Evolutionary conservation across 169 alveolate species (phyloP).

Genomic region (Cryptosporidium ryanae): DNA sequence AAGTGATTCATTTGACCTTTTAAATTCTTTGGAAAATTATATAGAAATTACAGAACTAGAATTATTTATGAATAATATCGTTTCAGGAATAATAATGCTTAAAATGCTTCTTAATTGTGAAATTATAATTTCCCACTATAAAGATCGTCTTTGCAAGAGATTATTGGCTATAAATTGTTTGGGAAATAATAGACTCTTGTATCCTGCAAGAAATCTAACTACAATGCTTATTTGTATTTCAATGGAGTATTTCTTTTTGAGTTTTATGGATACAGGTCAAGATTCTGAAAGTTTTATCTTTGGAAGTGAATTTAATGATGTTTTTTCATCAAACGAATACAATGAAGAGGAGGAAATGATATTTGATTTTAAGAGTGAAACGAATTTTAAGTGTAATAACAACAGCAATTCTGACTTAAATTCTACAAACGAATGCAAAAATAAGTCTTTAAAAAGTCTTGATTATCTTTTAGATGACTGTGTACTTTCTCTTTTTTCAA

Average conservation of each 20-base stretch:
- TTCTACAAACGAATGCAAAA: not conserved
- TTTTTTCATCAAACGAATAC: not conserved
- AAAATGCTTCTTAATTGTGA: constrained; percentile 42
- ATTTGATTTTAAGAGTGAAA: not conserved
- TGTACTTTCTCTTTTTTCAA: constrained; percentile 17
- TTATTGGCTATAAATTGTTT: constrained; percentile 4
- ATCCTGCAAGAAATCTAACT: not conserved
- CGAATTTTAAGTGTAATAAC: not conserved
- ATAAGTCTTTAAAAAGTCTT: constrained; percentile 45
- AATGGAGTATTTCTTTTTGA: constrained; percentile 34
- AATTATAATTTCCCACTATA: constrained; percentile 38
- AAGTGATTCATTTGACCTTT: not conserved
- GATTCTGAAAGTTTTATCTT: constrained; percentile 1
- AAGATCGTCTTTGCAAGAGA: constrained; percentile 49
- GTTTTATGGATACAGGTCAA: not conserved
- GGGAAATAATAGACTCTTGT: not conserved
- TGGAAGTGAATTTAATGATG: constrained; percentile 8
- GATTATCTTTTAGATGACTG: constrained; percentile 33
- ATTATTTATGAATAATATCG: constrained; percentile 10
- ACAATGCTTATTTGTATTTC: constrained; percentile 5
- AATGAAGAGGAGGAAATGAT: not conserved
- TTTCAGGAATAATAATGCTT: constrained; percentile 1
- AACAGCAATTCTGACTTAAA: not conserved
- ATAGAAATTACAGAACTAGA: not conserved
- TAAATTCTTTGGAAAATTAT: not conserved